Evolutionary conservation across 169 alveolate genomes (phyloP).

Genomic region (Plasmodium gonderi): DNA sequence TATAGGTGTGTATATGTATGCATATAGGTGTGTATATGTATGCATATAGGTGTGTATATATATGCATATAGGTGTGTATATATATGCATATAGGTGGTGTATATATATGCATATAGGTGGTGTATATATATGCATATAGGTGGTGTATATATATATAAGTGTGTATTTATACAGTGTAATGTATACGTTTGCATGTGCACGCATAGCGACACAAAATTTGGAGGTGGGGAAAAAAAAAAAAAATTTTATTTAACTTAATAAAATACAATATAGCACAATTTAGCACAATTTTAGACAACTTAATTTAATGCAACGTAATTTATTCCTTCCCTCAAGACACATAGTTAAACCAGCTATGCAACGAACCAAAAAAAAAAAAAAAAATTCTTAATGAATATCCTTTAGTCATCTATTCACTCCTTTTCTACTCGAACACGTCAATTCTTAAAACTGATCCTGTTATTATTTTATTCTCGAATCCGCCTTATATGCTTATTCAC

Average conservation of each 20-base stretch:
- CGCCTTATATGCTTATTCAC: neutral
- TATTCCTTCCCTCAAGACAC: constrained; percentile 50
- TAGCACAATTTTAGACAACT: too few relatives aligned
- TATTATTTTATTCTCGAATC: neutral
- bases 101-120: neutral
- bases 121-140: neutral
- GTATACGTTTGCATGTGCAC: neutral
- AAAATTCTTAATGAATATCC: neutral
- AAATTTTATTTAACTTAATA: too few relatives aligned
- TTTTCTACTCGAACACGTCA: neutral
- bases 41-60: neutral
- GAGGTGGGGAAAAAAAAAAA: neutral
- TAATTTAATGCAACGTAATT: neutral
- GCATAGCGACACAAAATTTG: neutral
- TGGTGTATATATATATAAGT: neutral
- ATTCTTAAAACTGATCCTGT: neutral
- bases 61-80: neutral
- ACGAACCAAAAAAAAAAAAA: constrained; percentile 63
- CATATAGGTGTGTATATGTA: neutral
- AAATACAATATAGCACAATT: too few relatives aligned
- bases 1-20: neutral
- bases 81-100: neutral
- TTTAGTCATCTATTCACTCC: neutral
- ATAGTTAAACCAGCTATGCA: constrained; percentile 37
- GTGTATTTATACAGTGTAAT: neutral